Percentiles rank a stretch among this genome's conserved stretches.
These are phyloP conservation scores for Echeveria elegans DNA, from an alignment of 164 flowering plant genomes.

Conservation along the genomic window DNA sequence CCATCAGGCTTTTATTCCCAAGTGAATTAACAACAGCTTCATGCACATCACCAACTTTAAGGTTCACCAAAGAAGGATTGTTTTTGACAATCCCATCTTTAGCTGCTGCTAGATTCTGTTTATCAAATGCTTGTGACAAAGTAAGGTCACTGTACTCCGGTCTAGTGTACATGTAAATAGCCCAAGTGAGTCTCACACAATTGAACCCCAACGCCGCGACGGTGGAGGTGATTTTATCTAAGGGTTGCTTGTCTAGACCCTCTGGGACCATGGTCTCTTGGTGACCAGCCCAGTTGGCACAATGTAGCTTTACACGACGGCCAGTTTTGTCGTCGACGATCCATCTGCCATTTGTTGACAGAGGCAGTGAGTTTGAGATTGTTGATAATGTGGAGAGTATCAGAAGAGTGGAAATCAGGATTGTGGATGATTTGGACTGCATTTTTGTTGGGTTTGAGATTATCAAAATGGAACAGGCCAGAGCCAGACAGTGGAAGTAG, in stretches of 20 bases:
- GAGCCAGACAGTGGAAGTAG: background rate
- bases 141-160: background rate
- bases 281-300: slow-evolving; percentile 3
- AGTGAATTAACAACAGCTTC: slow-evolving; percentile 2
- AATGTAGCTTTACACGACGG: background rate
- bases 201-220: background rate
- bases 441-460: background rate
- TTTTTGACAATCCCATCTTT: background rate
- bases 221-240: background rate
- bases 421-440: background rate
- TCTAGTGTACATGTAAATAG: background rate
- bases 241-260: background rate
- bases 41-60: slow-evolving; percentile 4
- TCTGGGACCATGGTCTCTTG: background rate
- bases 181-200: slow-evolving; percentile 6
- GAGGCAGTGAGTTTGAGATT: background rate
- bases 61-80: background rate
- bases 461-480: background rate
- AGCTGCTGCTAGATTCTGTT: background rate
- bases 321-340: background rate
- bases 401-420: background rate
- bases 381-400: background rate
- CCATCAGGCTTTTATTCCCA: background rate
- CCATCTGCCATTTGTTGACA: slow-evolving; percentile 1
- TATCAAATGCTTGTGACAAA: slow-evolving; percentile 1